phyloP scores from a whole-genome alignment of 345 rosid species.

The Punica granatum region DNA sequence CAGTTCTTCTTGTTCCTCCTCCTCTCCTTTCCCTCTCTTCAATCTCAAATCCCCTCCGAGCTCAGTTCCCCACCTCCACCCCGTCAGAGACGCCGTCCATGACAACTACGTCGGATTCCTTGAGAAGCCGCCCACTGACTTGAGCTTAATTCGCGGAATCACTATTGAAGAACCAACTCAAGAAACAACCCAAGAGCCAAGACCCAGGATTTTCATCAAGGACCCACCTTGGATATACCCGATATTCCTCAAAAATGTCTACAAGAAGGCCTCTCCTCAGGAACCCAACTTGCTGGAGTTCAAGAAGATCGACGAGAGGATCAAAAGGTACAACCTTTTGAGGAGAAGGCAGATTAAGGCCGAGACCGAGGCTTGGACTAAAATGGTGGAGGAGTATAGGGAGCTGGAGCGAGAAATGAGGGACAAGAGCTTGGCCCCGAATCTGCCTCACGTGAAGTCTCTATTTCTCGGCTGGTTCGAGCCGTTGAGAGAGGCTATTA shows the following conservation, averaged over 20 bases:
- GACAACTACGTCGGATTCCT: conserved; percentile 38
- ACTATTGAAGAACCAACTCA: conserved; percentile 12
- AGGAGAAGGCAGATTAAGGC: conserved; percentile 75
- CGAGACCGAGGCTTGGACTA: conserved; percentile 96
- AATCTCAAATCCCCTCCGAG: conserved; percentile 23
- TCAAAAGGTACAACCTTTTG: conserved; percentile 37
- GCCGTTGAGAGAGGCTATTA: conserved; percentile 72
- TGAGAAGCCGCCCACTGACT: conserved; percentile 19
- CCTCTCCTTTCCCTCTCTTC: conserved; percentile 26
- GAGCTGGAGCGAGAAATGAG: conserved; percentile 71
- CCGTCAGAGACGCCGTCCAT: conserved; percentile 17
- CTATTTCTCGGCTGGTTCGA: conserved; percentile 91
- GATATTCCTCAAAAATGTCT: conserved; percentile 51
- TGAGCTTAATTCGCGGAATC: conserved; percentile 12
- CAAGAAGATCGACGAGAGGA: conserved; percentile 47
- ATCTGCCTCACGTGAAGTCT: conserved; percentile 70
- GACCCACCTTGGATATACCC: conserved; percentile 85
- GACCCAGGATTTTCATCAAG: conserved; percentile 43
- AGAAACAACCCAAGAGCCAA: conserved; percentile 6
- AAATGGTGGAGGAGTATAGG: conserved; percentile 66
- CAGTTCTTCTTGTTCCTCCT: conserved; percentile 22
- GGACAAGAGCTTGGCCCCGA: conserved; percentile 70
- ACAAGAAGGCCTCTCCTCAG: conserved; percentile 30
- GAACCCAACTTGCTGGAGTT: conserved; percentile 34
- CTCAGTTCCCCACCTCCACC: conserved; percentile 26